phyloP scores from a whole-genome alignment of 371 early-diverging fungal genomes.

The Mortierella sp. region DNA sequence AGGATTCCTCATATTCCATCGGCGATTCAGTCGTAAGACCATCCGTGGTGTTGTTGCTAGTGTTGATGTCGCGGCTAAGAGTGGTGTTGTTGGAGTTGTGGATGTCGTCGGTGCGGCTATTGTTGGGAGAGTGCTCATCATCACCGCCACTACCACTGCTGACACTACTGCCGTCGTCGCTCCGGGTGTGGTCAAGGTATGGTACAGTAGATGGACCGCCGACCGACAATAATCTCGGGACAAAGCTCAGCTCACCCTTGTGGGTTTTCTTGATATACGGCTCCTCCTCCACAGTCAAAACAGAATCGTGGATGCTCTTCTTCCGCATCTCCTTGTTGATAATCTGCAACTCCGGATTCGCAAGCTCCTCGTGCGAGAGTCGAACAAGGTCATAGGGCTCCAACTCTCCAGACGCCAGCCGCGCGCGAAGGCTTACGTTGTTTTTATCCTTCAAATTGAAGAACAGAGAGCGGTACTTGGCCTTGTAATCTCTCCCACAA shows the following conservation, averaged over 20 bases:
- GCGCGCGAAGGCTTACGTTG: constrained; percentile 74
- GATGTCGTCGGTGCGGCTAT: neutral
- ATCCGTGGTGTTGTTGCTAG: neutral
- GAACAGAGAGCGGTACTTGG: constrained; percentile 78
- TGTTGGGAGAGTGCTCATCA: neutral
- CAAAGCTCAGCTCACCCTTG: constrained; percentile 74
- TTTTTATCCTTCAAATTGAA: constrained; percentile 85
- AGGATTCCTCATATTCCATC: constrained; percentile 1
- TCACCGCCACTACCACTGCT: constrained; percentile 4
- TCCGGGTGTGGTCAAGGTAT: neutral
- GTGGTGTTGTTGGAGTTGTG: neutral
- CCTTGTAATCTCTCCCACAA: constrained; percentile 77
- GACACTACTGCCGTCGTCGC: neutral
- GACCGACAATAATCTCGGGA: constrained; percentile 48
- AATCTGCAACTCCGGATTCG: constrained; percentile 78
- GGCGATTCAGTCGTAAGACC: neutral
- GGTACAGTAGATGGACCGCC: neutral
- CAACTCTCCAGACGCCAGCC: constrained; percentile 77
- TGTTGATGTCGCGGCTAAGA: neutral
- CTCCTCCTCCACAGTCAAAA: constrained; percentile 67
- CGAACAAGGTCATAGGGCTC: constrained; percentile 72
- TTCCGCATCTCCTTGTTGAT: constrained; percentile 73
- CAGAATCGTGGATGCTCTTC: constrained; percentile 72
- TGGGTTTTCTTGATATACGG: constrained; percentile 81
- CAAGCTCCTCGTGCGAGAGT: constrained; percentile 83